These are phyloP conservation scores for Allantophomopsis lycopodina DNA, from an alignment of 2,329 filamentous ascomycete genomes.

Conservation along the genomic window DNA sequence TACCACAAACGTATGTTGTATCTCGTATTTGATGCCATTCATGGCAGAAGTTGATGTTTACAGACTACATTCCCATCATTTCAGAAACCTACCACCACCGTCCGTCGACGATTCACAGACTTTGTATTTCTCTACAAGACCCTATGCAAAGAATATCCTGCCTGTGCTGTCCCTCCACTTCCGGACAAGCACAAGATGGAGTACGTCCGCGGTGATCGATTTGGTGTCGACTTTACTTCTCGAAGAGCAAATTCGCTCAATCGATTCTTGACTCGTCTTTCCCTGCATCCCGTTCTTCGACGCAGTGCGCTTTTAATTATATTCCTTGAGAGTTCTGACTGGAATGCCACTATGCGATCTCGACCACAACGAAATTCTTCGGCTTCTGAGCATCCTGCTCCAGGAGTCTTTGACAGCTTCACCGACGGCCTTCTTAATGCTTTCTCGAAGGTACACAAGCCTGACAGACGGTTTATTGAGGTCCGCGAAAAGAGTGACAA, in stretches of 20 bases:
- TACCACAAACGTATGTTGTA: conserved; percentile 60
- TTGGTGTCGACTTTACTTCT: conserved; percentile 82
- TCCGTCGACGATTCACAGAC: conserved; percentile 90
- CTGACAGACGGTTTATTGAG: conserved; percentile 87
- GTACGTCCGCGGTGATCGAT: conserved; percentile 91
- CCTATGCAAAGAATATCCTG: conserved; percentile 74
- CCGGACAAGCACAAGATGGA: conserved; percentile 99
- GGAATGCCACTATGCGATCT: conserved; percentile 90
- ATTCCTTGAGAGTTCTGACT: conserved; percentile 87
- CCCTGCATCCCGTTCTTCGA: conserved; percentile 79
- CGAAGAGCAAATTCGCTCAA: conserved; percentile 82
- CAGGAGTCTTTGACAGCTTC: conserved; percentile 84
- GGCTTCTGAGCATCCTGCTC: conserved; percentile 30
- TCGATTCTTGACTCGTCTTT: conserved; percentile 76
- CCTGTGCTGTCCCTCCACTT: conserved; percentile 83
- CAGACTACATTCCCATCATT: conserved; percentile 93
- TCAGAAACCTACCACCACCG: conserved; percentile 62
- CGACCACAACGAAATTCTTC: conserved; percentile 53
- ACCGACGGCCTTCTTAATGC: conserved; percentile 95
- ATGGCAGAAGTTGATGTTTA: conserved; percentile 7
- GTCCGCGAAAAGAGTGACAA: conserved; percentile 88
- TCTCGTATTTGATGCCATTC: neutral
- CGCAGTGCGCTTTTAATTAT: conserved; percentile 70
- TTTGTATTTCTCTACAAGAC: conserved; percentile 95
- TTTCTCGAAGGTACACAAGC: conserved; percentile 91